These are phyloP conservation scores for Trichomonas gallinae DNA, from an alignment of 208 protist species.

Conservation along the genomic window DNA sequence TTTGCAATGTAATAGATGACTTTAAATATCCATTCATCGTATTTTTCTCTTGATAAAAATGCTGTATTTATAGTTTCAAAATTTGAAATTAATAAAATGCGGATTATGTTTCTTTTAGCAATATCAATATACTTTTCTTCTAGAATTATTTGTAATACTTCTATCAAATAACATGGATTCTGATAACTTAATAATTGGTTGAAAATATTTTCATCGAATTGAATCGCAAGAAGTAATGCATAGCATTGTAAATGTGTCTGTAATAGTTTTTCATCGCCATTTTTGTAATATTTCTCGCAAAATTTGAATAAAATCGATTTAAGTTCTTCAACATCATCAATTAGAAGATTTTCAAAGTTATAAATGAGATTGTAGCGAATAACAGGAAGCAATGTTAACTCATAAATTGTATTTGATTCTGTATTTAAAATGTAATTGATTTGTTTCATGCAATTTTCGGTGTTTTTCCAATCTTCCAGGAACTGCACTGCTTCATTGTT, in stretches of 20 bases:
- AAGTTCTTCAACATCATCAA: background rate
- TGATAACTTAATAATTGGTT: background rate
- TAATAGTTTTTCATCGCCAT: background rate
- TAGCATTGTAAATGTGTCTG: background rate
- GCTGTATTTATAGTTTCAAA: background rate
- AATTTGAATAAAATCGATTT: background rate
- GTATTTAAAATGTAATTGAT: background rate
- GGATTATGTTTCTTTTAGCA: background rate
- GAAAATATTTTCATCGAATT: background rate
- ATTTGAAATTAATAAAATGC: background rate
- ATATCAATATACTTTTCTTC: background rate
- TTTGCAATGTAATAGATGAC: background rate
- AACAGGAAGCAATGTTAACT: background rate
- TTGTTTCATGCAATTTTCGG: background rate
- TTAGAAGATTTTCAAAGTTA: background rate
- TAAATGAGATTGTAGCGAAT: background rate
- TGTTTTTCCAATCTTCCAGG: background rate
- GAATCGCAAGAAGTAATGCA: background rate
- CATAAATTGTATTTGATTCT: background rate
- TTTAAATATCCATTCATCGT: background rate
- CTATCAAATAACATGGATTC: background rate
- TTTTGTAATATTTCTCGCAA: background rate
- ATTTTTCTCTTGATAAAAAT: background rate
- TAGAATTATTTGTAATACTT: background rate
- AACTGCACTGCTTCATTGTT: background rate